Evolutionary conservation across 1,139 yeast genomes (phyloP).

Genomic region (Lizanozyma gosingica): DNA sequence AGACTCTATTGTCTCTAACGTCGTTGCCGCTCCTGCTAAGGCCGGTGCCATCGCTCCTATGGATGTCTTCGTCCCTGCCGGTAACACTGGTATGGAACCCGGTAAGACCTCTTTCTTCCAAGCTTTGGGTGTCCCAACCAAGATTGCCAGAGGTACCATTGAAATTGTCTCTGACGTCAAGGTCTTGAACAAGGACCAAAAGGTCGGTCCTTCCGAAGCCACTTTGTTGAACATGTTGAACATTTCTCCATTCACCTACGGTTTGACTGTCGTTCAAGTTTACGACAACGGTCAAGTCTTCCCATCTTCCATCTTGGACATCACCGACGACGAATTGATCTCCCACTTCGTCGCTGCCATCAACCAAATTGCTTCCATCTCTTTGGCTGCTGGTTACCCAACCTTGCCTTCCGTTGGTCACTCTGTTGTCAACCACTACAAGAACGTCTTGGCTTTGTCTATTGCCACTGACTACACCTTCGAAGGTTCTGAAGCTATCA

Average conservation of each 20-base stretch:
- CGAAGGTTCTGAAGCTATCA: slow-evolving; percentile 98
- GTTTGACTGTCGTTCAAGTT: slow-evolving; percentile 93
- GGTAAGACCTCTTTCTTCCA: slow-evolving; percentile 99
- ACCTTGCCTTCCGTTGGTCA: slow-evolving; percentile 99
- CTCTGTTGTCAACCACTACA: slow-evolving; percentile 98
- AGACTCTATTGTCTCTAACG: slow-evolving; percentile 80
- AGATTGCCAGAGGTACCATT: slow-evolving; percentile 99
- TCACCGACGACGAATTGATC: slow-evolving; percentile 95
- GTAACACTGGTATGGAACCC: slow-evolving; percentile 99
- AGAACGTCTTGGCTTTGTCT: slow-evolving; percentile 96
- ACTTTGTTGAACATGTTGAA: slow-evolving; percentile 97
- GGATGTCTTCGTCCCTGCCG: slow-evolving; percentile 97
- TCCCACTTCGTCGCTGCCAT: slow-evolving; percentile 89
- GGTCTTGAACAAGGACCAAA: slow-evolving; percentile 78
- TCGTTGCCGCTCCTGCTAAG: slow-evolving; percentile 99
- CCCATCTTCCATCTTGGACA: slow-evolving; percentile 95
- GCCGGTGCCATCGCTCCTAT: slow-evolving; percentile 99
- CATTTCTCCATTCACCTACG: slow-evolving; percentile 99
- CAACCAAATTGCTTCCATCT: slow-evolving; percentile 88
- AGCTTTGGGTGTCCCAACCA: slow-evolving; percentile 99
- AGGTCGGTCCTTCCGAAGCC: slow-evolving; percentile 99
- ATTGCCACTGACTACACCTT: slow-evolving; percentile 98
- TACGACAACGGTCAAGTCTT: slow-evolving; percentile 98
- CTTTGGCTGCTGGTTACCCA: slow-evolving; percentile 98
- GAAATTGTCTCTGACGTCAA: slow-evolving; percentile 96